Conservation (phyloP, 2,329 filamentous ascomycete genomes). For the Pseudogymnoascus sp. region DNA sequence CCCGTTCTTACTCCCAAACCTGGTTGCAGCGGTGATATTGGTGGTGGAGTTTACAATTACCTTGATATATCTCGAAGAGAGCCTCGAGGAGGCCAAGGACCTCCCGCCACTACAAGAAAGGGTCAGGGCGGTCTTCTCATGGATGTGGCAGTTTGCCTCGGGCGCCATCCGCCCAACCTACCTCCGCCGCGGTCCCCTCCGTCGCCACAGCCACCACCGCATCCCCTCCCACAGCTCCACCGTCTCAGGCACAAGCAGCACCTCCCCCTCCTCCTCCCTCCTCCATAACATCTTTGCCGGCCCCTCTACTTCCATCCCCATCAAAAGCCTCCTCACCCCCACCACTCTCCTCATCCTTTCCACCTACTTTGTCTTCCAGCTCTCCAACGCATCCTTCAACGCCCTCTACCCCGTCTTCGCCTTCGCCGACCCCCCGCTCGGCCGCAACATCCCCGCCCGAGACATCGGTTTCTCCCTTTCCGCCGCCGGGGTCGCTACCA, state of each 20-base stretch:
- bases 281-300: constrained; percentile 35
- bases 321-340: constrained; percentile 61
- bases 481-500: constrained; percentile 76
- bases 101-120: constrained; percentile 53
- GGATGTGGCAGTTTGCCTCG: constrained; percentile 63
- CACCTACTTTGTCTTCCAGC: constrained; percentile 88
- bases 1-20: constrained; percentile 79
- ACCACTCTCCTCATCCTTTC: constrained; percentile 75
- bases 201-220: constrained; percentile 24
- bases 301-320: constrained; percentile 41
- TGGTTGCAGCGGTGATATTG: constrained; percentile 68
- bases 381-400: constrained; percentile 92
- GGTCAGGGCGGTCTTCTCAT: constrained; percentile 54
- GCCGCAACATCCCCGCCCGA: constrained; percentile 65
- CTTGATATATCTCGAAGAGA: constrained; percentile 80
- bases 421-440: constrained; percentile 65
- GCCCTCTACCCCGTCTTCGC: constrained; percentile 92
- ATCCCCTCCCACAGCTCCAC: constrained; percentile 23
- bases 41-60: constrained; percentile 65
- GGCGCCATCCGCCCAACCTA: constrained; percentile 51
- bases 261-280: constrained; percentile 26
- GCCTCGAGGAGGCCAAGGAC: constrained; percentile 58
- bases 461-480: constrained; percentile 83
- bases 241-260: constrained; percentile 36
- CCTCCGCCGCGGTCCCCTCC: constrained; percentile 31